These are phyloP conservation scores for Trichoderma arundinaceum DNA, from an alignment of 2,329 filamentous ascomycete species.

Conservation along the genomic window DNA sequence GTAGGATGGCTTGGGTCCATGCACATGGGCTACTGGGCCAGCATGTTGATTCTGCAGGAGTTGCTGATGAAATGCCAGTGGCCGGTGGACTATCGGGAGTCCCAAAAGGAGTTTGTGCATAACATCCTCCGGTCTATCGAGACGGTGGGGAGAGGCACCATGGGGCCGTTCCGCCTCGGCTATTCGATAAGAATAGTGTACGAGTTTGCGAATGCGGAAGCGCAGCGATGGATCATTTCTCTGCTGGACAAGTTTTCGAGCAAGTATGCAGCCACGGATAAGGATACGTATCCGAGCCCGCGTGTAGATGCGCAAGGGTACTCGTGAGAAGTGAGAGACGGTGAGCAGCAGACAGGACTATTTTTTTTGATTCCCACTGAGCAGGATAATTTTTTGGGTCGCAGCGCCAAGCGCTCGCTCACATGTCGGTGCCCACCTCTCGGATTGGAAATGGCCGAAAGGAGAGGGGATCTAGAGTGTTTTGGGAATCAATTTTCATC, in stretches of 20 bases:
- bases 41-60: slow-evolving; percentile 49
- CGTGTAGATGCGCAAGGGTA: slow-evolving; percentile 35
- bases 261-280: slow-evolving; percentile 45
- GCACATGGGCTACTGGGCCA: slow-evolving; percentile 48
- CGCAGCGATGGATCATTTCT: slow-evolving; percentile 45
- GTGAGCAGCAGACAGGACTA: background rate
- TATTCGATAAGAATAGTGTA: slow-evolving; percentile 48
- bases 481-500: slow-evolving; percentile 24
- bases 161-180: slow-evolving; percentile 49
- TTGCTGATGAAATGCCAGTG: slow-evolving; percentile 44
- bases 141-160: slow-evolving; percentile 44
- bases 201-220: slow-evolving; percentile 45
- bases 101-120: slow-evolving; percentile 39
- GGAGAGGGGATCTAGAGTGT: slow-evolving; percentile 5
- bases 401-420: background rate
- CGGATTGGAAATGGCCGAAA: background rate
- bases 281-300: slow-evolving; percentile 39
- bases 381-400: background rate
- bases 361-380: background rate
- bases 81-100: slow-evolving; percentile 38
- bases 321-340: slow-evolving; percentile 20
- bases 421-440: slow-evolving; percentile 4
- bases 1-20: slow-evolving; percentile 45
- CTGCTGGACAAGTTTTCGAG: slow-evolving; percentile 41
- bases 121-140: slow-evolving; percentile 49